A percentile compares a stretch with the other conserved stretches of the same genome.
Evolutionary conservation across 805 yeast species (phyloP).

Genomic region (Yarrowia keelungensis): DNA sequence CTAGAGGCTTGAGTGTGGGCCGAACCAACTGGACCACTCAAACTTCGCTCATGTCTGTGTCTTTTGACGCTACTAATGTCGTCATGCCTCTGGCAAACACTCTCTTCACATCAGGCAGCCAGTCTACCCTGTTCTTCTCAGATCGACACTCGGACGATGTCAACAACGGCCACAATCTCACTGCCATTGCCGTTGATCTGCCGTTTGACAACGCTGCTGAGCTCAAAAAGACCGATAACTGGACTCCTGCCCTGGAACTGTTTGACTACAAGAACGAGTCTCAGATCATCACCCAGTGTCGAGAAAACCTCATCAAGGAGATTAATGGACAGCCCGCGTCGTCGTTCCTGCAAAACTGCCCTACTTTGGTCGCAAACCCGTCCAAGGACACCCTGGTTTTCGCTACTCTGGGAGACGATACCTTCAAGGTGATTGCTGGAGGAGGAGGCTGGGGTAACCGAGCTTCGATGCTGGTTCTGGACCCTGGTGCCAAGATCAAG

Average conservation of each 20-base stretch:
- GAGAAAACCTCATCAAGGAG: conserved; percentile 65
- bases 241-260: conserved; percentile 39
- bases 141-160: not conserved
- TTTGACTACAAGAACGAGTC: conserved; percentile 43
- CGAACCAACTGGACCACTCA: conserved; percentile 41
- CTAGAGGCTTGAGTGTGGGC: conserved; percentile 40
- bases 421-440: conserved; percentile 68
- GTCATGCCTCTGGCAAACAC: conserved; percentile 50
- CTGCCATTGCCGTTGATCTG: conserved; percentile 15
- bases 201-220: conserved; percentile 2
- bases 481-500: conserved; percentile 59
- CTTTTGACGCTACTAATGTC: conserved; percentile 41
- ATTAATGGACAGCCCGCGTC: conserved; percentile 66
- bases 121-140: conserved; percentile 40
- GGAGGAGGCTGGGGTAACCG: conserved; percentile 81
- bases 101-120: conserved; percentile 47
- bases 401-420: conserved; percentile 38
- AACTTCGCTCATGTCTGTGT: conserved; percentile 40
- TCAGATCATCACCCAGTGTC: conserved; percentile 57
- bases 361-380: conserved; percentile 40
- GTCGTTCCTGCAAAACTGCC: conserved; percentile 55
- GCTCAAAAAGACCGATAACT: conserved; percentile 6
- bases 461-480: conserved; percentile 68
- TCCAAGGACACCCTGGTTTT: conserved; percentile 41
- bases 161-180: conserved; percentile 13